Conservation (phyloP, 257 asterid genomes). For the Capsicum baccatum region DNA sequence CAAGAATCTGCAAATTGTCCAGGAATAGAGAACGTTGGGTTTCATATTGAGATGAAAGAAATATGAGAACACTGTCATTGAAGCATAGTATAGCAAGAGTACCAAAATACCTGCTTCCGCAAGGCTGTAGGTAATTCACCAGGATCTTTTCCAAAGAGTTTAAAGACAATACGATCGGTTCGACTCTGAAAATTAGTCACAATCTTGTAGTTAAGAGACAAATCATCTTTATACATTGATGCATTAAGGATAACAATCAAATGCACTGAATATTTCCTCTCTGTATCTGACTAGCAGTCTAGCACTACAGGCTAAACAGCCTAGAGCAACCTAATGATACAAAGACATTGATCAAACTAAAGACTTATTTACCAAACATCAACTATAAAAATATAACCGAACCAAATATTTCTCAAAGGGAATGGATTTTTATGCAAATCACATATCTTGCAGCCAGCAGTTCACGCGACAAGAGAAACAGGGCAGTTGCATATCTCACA, state of each 20-base stretch:
- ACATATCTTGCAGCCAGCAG: conserved; percentile 11
- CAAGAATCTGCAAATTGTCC: conserved; percentile 60
- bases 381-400: not conserved
- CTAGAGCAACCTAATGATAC: conserved; percentile 14
- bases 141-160: conserved; percentile 95
- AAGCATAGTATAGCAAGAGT: conserved; percentile 9
- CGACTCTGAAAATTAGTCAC: conserved; percentile 65
- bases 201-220: conserved; percentile 19
- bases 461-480: not conserved
- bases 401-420: not conserved
- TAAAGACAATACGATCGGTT: conserved; percentile 80
- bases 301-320: conserved; percentile 13
- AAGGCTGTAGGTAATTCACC: conserved; percentile 83
- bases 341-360: conserved; percentile 18
- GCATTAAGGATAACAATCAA: conserved; percentile 2
- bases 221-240: conserved; percentile 13
- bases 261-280: conserved; percentile 14
- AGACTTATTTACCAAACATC: conserved; percentile 12
- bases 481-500: conserved; percentile 5
- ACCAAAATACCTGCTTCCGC: conserved; percentile 62
- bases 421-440: not conserved
- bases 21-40: conserved; percentile 20
- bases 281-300: not conserved
- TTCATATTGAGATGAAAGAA: conserved; percentile 12
- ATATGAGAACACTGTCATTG: not conserved